Conservation (phyloP, 768 basidiomycete genomes). For the Cyclocybe aegerita region DNA sequence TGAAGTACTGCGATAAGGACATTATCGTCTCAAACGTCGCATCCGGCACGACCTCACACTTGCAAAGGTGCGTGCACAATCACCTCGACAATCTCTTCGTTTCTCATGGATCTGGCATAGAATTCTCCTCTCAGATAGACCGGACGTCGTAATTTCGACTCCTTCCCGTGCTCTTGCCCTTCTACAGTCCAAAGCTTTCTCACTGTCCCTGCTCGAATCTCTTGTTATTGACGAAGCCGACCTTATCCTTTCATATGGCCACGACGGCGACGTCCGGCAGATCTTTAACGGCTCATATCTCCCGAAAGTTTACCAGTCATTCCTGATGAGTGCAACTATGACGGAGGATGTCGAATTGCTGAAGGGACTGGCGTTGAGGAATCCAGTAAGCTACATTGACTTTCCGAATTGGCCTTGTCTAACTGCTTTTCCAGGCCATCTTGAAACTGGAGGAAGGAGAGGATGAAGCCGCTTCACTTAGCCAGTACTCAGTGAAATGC, state of each 20-base stretch:
- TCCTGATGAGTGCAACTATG: slow-evolving; percentile 97
- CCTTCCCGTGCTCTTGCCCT: slow-evolving; percentile 35
- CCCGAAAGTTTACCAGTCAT: slow-evolving; percentile 85
- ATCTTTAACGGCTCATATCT: slow-evolving; percentile 67
- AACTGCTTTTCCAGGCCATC: slow-evolving; percentile 54
- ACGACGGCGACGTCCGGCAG: slow-evolving; percentile 84
- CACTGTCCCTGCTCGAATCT: slow-evolving; percentile 67
- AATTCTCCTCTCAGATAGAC: slow-evolving; percentile 38
- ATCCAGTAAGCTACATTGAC: slow-evolving; percentile 61
- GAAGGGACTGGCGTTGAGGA: slow-evolving; percentile 84
- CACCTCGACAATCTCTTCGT: background rate
- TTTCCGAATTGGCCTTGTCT: background rate
- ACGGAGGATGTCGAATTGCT: slow-evolving; percentile 92
- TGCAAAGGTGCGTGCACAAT: slow-evolving; percentile 58
- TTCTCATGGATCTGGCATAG: slow-evolving; percentile 17
- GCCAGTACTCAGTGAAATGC: slow-evolving; percentile 85
- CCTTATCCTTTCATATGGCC: slow-evolving; percentile 94
- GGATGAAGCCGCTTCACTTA: slow-evolving; percentile 77
- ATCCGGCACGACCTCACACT: slow-evolving; percentile 63
- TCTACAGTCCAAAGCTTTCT: slow-evolving; percentile 48
- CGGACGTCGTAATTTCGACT: slow-evolving; percentile 38
- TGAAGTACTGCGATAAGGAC: slow-evolving; percentile 78
- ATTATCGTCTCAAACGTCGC: slow-evolving; percentile 76
- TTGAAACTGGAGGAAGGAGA: slow-evolving; percentile 87
- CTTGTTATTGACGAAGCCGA: slow-evolving; percentile 98